These are phyloP conservation scores for Alternaria triticimaculans DNA, from an alignment of 2,329 filamentous ascomycete genomes.

Conservation along the genomic window DNA sequence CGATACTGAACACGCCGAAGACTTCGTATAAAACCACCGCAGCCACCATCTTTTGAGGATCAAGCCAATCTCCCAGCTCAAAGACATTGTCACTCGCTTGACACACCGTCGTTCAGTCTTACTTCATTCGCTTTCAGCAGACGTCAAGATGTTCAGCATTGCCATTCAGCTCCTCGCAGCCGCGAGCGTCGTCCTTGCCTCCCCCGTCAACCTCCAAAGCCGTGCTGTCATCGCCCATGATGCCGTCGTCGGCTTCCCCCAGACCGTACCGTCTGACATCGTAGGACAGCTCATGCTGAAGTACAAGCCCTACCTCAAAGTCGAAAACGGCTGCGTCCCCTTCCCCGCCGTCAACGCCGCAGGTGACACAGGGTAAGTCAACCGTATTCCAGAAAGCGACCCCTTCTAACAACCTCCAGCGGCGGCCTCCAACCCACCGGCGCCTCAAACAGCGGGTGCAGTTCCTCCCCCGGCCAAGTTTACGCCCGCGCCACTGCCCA, in stretches of 20 bases:
- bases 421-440: slow-evolving; percentile 55
- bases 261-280: slow-evolving; percentile 59
- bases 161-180: slow-evolving; percentile 31
- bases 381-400: neutral
- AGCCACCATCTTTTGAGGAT: neutral
- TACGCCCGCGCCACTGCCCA: slow-evolving; percentile 56
- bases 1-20: neutral
- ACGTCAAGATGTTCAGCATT: slow-evolving; percentile 33
- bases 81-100: neutral
- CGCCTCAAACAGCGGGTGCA: slow-evolving; percentile 49
- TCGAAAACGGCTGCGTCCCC: slow-evolving; percentile 67
- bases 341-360: slow-evolving; percentile 66
- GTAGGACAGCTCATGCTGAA: slow-evolving; percentile 59
- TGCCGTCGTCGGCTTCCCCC: slow-evolving; percentile 60
- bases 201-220: slow-evolving; percentile 36
- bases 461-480: slow-evolving; percentile 57
- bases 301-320: slow-evolving; percentile 63
- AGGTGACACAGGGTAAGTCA: slow-evolving; percentile 62
- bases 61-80: neutral
- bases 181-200: slow-evolving; percentile 27
- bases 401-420: slow-evolving; percentile 31
- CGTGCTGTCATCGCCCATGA: slow-evolving; percentile 55
- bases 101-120: neutral
- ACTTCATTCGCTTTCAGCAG: neutral
- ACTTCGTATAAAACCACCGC: neutral